Base-by-base conservation (phyloP, 345 rosid species). In the Lagerstroemia speciosa region DNA sequence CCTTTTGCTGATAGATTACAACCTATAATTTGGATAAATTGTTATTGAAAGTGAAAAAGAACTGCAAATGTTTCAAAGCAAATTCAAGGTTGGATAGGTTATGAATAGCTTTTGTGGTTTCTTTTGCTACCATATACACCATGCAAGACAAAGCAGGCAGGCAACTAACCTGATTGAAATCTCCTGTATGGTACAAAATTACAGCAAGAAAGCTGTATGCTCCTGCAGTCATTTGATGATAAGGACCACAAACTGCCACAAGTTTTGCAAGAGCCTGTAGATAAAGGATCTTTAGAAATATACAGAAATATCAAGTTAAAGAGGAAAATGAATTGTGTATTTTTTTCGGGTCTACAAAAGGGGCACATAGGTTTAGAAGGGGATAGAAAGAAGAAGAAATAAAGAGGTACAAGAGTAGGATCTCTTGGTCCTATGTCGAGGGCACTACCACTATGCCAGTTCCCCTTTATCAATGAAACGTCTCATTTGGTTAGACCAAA, bases 141-240 rank as follows among this genome's bases (percentile, higher is more conserved):
- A 69, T 29, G n/a, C 50, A 48, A 29, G 20, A 58, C 46, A 71
- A 34, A 65, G 73, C 24, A 67, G 64, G 19, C 32, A 71, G 69
- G n/a, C 37, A 61, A 75, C 65, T 75, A 53, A 94, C 99, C 96
- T 94, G 97, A 83, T 88, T 94, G 81, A 94, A 94, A 72, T 94
- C 99, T 73, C 99, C 99, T 40, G 99, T 94, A 83, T 94, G 97
- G 84, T 91, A 94, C 65, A 94, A 77, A 67, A 94, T 96, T 45
- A 94, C 97, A 73, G 99, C 97, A 79, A 94, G 99, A 78, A 94
- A 93, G 78, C 99, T 94, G 81, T 91, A 94, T 75, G 98, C 99
- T 77, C 99, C 99, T 34, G 99, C 99, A 68, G 99, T 94, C 99
- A 91, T 94, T 75, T 96, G 85, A 76, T 94, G 95, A 75, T 88